Conservation (phyloP, 345 rosid genomes). For the Murraya paniculata region DNA sequence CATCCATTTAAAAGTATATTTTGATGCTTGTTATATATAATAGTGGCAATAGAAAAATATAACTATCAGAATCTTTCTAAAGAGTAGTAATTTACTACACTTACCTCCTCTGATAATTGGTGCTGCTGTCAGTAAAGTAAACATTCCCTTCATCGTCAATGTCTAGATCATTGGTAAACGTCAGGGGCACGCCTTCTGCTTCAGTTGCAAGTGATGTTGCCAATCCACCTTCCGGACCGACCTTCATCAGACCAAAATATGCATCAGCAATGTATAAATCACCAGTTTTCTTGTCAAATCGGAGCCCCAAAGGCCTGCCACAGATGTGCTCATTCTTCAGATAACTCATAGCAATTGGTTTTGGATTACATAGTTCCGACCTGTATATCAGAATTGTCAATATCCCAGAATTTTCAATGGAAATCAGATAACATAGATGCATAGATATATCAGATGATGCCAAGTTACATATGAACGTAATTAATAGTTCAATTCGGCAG, state of each 20-base stretch:
- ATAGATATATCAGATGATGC: not conserved
- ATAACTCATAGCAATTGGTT: conserved; percentile 61
- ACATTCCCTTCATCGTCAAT: conserved; percentile 80
- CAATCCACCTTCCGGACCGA: conserved; percentile 87
- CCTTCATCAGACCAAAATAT: conserved; percentile 84
- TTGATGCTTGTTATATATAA: not conserved
- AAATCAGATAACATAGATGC: not conserved
- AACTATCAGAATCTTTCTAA: not conserved
- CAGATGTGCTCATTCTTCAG: conserved; percentile 85
- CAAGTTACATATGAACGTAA: not conserved
- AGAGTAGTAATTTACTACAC: not conserved
- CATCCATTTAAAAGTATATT: not conserved
- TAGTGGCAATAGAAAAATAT: not conserved
- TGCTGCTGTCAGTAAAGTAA: conserved; percentile 93
- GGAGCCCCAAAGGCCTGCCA: conserved; percentile 92
- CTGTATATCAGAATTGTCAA: conserved; percentile 34
- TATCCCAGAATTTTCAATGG: not conserved
- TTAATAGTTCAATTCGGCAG: not conserved
- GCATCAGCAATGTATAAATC: conserved; percentile 94
- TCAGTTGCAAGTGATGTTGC: conserved; percentile 69
- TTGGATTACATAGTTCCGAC: conserved; percentile 68
- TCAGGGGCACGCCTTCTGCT: conserved; percentile 75
- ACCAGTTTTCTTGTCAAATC: conserved; percentile 73
- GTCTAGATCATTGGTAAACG: conserved; percentile 89
- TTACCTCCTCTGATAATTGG: conserved; percentile 68